These are phyloP conservation scores for Penicillium ochrochloron DNA, from an alignment of 495 filamentous ascomycete species.

Conservation along the genomic window DNA sequence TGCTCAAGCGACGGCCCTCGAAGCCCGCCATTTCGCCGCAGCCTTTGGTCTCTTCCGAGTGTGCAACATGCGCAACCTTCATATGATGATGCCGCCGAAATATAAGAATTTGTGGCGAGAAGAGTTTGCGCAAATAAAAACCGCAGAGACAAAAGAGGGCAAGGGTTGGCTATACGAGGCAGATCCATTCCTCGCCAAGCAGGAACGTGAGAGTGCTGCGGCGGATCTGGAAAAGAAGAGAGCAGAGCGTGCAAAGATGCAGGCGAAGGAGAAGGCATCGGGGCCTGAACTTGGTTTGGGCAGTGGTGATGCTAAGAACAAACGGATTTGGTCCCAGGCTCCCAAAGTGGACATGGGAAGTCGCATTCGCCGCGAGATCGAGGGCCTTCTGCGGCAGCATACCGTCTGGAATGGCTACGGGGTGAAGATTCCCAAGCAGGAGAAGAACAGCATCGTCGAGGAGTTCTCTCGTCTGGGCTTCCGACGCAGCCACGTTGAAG, in stretches of 20 bases:
- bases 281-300: constrained; percentile 47
- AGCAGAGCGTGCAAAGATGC: constrained; percentile 61
- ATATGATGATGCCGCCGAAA: constrained; percentile 90
- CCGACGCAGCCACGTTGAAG: constrained; percentile 82
- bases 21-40: constrained; percentile 91
- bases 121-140: constrained; percentile 78
- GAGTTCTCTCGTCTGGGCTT: constrained; percentile 81
- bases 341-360: constrained; percentile 93
- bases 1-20: constrained; percentile 72
- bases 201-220: constrained; percentile 77
- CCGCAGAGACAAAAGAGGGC: constrained; percentile 73
- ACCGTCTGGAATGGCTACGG: constrained; percentile 85
- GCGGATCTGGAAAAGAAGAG: constrained; percentile 72
- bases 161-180: constrained; percentile 93
- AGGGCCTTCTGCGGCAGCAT: constrained; percentile 74
- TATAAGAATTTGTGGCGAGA: constrained; percentile 88
- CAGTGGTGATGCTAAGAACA: constrained; percentile 38
- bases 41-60: constrained; percentile 89
- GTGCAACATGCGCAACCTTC: constrained; percentile 90
- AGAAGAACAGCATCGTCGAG: constrained; percentile 65
- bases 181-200: constrained; percentile 83
- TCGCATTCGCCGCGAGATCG: constrained; percentile 74
- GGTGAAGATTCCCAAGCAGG: constrained; percentile 61
- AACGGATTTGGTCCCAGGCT: constrained; percentile 77
- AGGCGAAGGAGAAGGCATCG: constrained; percentile 65